Conservation (phyloP, 2,329 filamentous ascomycete genomes). For the Trichoderma sp. region DNA sequence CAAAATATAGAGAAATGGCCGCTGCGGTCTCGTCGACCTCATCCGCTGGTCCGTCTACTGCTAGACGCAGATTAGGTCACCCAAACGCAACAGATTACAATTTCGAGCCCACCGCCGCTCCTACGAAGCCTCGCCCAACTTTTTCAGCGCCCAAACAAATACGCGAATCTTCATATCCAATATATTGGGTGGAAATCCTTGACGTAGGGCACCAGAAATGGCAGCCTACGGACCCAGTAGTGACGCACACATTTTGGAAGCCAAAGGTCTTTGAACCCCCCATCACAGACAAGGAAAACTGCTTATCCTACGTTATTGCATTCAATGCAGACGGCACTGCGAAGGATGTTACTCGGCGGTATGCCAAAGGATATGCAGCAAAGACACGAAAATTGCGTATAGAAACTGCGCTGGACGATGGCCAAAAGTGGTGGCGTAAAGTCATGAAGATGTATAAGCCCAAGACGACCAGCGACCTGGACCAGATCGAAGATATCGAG, state of each 20-base stretch:
- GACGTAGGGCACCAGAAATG: slow-evolving; percentile 86
- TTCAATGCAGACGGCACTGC: slow-evolving; percentile 79
- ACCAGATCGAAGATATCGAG: slow-evolving; percentile 81
- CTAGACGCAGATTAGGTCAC: slow-evolving; percentile 51
- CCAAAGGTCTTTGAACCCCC: slow-evolving; percentile 79
- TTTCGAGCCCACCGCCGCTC: slow-evolving; percentile 45
- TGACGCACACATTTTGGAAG: slow-evolving; percentile 73
- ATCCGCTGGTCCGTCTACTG: slow-evolving; percentile 36
- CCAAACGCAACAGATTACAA: slow-evolving; percentile 54
- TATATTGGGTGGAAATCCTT: slow-evolving; percentile 94
- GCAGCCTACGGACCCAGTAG: slow-evolving; percentile 82
- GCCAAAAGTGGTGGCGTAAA: slow-evolving; percentile 53
- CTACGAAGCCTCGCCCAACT: slow-evolving; percentile 28
- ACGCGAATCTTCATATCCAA: slow-evolving; percentile 71
- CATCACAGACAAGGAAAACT: slow-evolving; percentile 71
- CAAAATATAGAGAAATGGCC: slow-evolving; percentile 37
- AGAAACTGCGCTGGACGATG: slow-evolving; percentile 55
- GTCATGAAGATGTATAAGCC: slow-evolving; percentile 50
- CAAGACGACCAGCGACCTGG: slow-evolving; percentile 56
- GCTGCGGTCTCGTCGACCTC: slow-evolving; percentile 30
- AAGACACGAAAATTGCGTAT: slow-evolving; percentile 84
- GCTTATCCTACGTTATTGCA: slow-evolving; percentile 77
- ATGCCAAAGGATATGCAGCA: slow-evolving; percentile 83
- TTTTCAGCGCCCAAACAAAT: slow-evolving; percentile 45
- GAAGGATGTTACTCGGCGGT: slow-evolving; percentile 83